Base-by-base conservation (phyloP, 2,329 filamentous ascomycete genomes). In the Uncinocarpus reesii region DNA sequence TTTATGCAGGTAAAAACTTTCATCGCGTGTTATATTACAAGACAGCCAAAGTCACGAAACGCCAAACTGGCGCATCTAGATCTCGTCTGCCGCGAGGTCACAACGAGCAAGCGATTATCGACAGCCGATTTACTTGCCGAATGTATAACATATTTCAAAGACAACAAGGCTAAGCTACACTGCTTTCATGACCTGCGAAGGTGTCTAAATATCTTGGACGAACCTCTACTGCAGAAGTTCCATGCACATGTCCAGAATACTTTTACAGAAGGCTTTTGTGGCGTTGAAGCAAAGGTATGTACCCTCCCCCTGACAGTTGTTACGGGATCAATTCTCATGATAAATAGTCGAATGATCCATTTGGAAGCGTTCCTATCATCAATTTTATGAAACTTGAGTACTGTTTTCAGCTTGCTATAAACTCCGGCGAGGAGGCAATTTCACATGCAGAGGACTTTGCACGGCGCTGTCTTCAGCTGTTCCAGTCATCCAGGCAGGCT, bases 381-480 rank as follows among this genome's bases (percentile, higher is more conserved):
- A 72, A 71, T 54, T 60, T 62, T 13, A 58, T 71, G 16, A 72
- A 71, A 51, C 52, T 70, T 18, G 65, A 70, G 26, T 71, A 70
- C 48, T 65, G 65, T 43, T 61, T 70, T 44, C 53, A 59, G 21
- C 51, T 71, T 15, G 66, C 65, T 7, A 58, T 57, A 5, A 2
- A 37, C n/a, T 18, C 31, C 10, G 50, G 48, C 11, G 57, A 54
- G 8, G 53, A 49, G 10, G 58, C 62, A 7, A 57, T 52, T 47
- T 36, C 59, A 13, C 54, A 59, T 34, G 53, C 63, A 6, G 64
- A 68, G 44, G 58, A 60, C n/a, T 67, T 69, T 49, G 60, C 68
- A 15, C 55, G 53, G 16, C 62, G 63, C 20, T 71, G 67, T 50
- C 52, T 72, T 32, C 57, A 60, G 29, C 55, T 58, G 29, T 69